Percentiles rank a stretch among this genome's conserved stretches.
phyloP scores from a whole-genome alignment of 106 monocot species.

The Acorus calamus region DNA sequence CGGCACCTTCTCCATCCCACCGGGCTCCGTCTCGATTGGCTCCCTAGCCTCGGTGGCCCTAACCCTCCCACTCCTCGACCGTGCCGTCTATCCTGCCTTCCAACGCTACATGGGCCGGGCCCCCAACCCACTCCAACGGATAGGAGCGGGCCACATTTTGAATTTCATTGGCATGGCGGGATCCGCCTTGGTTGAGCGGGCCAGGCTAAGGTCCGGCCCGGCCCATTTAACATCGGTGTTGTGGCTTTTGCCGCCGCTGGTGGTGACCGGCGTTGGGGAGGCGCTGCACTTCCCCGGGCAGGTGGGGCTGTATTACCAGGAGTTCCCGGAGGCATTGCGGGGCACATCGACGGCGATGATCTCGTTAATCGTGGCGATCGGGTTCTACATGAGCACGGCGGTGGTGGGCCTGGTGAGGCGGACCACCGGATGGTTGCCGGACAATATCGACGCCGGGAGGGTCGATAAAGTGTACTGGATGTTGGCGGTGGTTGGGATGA shows the following conservation, averaged over 20 bases:
- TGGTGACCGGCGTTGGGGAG: conserved; percentile 26
- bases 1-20: conserved; percentile 44
- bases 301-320: conserved; percentile 52
- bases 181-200: conserved; percentile 45
- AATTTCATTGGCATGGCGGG: conserved; percentile 25
- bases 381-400: conserved; percentile 50
- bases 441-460: conserved; percentile 30
- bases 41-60: conserved; percentile 13
- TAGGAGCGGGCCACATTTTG: conserved; percentile 43
- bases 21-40: conserved; percentile 34
- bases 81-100: conserved; percentile 26
- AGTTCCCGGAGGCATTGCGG: conserved; percentile 38
- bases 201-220: conserved; percentile 14
- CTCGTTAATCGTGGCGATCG: conserved; percentile 22
- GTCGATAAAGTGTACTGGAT: conserved; percentile 61
- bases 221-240: conserved; percentile 37
- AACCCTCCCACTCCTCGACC: conserved; percentile 41
- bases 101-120: neutral
- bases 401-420: conserved; percentile 22
- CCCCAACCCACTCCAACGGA: conserved; percentile 38
- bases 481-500: conserved; percentile 9
- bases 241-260: conserved; percentile 45
- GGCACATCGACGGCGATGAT: conserved; percentile 44
- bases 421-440: conserved; percentile 44
- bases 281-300: conserved; percentile 62